Evolutionary conservation across 305 asterid genomes (phyloP).

Genomic region (Fraxinus floribunda): DNA sequence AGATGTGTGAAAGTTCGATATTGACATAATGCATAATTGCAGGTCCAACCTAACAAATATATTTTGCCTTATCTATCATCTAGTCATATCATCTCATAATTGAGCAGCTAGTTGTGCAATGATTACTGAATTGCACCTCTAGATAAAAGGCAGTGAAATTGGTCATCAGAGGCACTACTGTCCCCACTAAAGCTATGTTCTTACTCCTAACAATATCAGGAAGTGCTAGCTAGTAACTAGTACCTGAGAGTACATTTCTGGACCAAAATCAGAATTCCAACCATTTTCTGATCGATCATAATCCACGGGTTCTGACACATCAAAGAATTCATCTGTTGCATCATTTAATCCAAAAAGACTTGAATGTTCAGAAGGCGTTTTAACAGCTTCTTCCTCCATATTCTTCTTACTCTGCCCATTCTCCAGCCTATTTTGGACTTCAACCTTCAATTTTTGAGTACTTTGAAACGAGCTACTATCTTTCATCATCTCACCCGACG

Average conservation of each 20-base stretch:
- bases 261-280: conserved; percentile 76
- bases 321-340: conserved; percentile 85
- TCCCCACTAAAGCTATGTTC: conserved; percentile 4
- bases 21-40: conserved; percentile 11
- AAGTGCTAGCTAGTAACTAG: conserved; percentile 11
- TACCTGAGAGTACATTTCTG: conserved; percentile 77
- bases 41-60: conserved; percentile 9
- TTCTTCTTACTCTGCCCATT: conserved; percentile 49
- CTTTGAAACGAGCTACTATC: conserved; percentile 42
- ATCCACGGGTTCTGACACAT: conserved; percentile 86
- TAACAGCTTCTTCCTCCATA: conserved; percentile 57
- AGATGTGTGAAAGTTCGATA: conserved; percentile 5
- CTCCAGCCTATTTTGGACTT: conserved; percentile 52
- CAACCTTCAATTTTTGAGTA: conserved; percentile 52
- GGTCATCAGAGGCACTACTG: neutral
- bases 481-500: conserved; percentile 71
- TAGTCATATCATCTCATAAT: conserved; percentile 17
- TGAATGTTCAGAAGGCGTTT: conserved; percentile 71
- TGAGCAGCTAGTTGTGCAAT: conserved; percentile 22
- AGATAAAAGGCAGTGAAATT: conserved; percentile 14
- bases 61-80: conserved; percentile 12
- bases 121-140: conserved; percentile 14
- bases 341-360: conserved; percentile 86
- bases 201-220: conserved; percentile 10
- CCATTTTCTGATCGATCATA: conserved; percentile 70